A percentile compares a stretch with the other conserved stretches of the same genome.
Evolutionary conservation across 495 filamentous ascomycete genomes (phyloP).

Genomic region (Podospora bellae-mahoneyi): DNA sequence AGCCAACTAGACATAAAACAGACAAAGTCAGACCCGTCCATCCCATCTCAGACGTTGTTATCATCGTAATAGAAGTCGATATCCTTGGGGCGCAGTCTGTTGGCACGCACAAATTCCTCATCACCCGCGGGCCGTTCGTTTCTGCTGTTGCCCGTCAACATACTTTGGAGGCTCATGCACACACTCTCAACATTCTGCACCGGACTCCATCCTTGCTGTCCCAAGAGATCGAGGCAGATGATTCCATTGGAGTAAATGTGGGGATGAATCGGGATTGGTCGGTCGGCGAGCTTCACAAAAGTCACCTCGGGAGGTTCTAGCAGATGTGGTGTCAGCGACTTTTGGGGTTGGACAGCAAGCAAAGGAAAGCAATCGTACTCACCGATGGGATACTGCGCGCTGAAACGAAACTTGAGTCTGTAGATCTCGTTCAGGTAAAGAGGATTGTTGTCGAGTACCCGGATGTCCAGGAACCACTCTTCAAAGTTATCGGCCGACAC

Average conservation of each 20-base stretch:
- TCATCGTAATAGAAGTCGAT: constrained; percentile 89
- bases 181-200: constrained; percentile 97
- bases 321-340: background rate
- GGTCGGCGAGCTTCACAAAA: constrained; percentile 64
- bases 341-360: background rate
- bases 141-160: constrained; percentile 91
- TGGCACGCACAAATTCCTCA: constrained; percentile 76
- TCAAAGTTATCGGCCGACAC: constrained; percentile 76
- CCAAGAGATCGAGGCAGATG: constrained; percentile 94
- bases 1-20: background rate
- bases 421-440: constrained; percentile 79
- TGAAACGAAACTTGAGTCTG: constrained; percentile 84
- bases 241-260: constrained; percentile 98
- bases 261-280: constrained; percentile 89
- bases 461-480: constrained; percentile 92
- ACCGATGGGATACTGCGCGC: constrained; percentile 86
- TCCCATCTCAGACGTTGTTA: constrained; percentile 62
- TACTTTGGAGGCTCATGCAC: constrained; percentile 96
- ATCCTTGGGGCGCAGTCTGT: constrained; percentile 72
- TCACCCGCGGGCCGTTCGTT: constrained; percentile 84
- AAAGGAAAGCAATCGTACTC: constrained; percentile 21
- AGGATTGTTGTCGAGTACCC: constrained; percentile 86
- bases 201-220: constrained; percentile 82
- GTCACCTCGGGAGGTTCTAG: constrained; percentile 89
- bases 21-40: background rate